A percentile compares a stretch with the other conserved stretches of the same genome.
These are phyloP conservation scores for Alternaria atra DNA, from an alignment of 2,329 filamentous ascomycete genomes.

Conservation along the genomic window DNA sequence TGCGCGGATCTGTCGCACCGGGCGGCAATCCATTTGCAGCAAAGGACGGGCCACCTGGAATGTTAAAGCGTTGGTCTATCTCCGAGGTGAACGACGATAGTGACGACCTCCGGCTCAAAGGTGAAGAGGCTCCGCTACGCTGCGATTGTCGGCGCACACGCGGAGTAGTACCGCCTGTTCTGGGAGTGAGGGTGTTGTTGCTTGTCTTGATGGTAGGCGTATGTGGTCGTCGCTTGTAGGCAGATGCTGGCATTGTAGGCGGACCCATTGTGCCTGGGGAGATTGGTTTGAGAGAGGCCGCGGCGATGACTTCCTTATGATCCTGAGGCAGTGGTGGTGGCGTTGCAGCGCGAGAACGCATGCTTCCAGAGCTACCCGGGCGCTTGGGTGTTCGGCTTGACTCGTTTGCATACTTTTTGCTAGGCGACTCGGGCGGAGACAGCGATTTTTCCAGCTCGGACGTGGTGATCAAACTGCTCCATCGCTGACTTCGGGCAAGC, in stretches of 20 bases:
- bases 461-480: slow-evolving; percentile 38
- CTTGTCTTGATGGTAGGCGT: slow-evolving; percentile 55
- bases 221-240: slow-evolving; percentile 61
- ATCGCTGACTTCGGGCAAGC: slow-evolving; percentile 59
- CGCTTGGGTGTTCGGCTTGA: slow-evolving; percentile 57
- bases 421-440: slow-evolving; percentile 48
- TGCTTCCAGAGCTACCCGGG: slow-evolving; percentile 78
- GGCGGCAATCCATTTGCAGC: slow-evolving; percentile 68
- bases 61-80: slow-evolving; percentile 87
- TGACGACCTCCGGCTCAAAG: slow-evolving; percentile 76
- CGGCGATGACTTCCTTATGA: slow-evolving; percentile 85
- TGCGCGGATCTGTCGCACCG: slow-evolving; percentile 83
- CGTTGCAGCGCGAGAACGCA: slow-evolving; percentile 59
- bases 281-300: slow-evolving; percentile 67
- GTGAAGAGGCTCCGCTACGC: slow-evolving; percentile 61
- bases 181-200: slow-evolving; percentile 56
- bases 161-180: slow-evolving; percentile 65
- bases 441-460: slow-evolving; percentile 42
- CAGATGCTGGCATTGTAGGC: slow-evolving; percentile 82
- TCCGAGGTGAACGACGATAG: slow-evolving; percentile 96
- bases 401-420: slow-evolving; percentile 40
- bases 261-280: slow-evolving; percentile 75
- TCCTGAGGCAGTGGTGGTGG: slow-evolving; percentile 82
- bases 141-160: slow-evolving; percentile 51
- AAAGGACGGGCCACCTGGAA: slow-evolving; percentile 60